Evolutionary conservation across 148 eudicot genomes (phyloP).

Genomic region (Rhododendron griersonianum): DNA sequence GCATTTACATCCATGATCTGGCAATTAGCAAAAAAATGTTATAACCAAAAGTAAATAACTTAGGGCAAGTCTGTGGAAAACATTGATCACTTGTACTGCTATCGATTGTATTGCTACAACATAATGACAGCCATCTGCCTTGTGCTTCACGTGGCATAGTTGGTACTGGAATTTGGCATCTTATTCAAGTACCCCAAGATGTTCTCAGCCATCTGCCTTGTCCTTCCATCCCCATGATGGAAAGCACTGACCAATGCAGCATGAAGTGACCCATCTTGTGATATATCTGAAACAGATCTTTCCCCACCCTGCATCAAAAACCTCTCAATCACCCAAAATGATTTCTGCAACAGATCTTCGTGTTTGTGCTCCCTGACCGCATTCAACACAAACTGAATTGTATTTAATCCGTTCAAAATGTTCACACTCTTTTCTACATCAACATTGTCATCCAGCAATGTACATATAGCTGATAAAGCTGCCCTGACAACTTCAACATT

Average conservation of each 20-base stretch:
- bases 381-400: constrained; percentile 45
- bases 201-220: constrained; percentile 73
- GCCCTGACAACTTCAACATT: constrained; percentile 64
- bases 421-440: constrained; percentile 50
- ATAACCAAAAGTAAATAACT: not conserved
- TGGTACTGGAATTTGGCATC: constrained; percentile 47
- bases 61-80: not conserved
- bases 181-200: constrained; percentile 61
- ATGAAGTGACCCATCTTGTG: constrained; percentile 52
- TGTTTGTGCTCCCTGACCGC: constrained; percentile 60
- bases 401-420: constrained; percentile 42
- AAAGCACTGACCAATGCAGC: constrained; percentile 59
- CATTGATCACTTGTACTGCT: not conserved
- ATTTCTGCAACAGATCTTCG: constrained; percentile 56
- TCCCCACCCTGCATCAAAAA: constrained; percentile 58
- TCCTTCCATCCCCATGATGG: constrained; percentile 67
- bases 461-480: constrained; percentile 64
- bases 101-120: not conserved
- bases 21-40: not conserved
- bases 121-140: not conserved
- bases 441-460: constrained; percentile 64
- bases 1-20: not conserved
- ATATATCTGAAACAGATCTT: constrained; percentile 38
- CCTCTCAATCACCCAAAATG: constrained; percentile 70
- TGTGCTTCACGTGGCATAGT: constrained; percentile 30